A percentile compares a stretch with the other conserved stretches of the same genome.
These are phyloP conservation scores for Monosporascus sp. DNA, from an alignment of 2,329 filamentous ascomycete genomes.

Conservation along the genomic window DNA sequence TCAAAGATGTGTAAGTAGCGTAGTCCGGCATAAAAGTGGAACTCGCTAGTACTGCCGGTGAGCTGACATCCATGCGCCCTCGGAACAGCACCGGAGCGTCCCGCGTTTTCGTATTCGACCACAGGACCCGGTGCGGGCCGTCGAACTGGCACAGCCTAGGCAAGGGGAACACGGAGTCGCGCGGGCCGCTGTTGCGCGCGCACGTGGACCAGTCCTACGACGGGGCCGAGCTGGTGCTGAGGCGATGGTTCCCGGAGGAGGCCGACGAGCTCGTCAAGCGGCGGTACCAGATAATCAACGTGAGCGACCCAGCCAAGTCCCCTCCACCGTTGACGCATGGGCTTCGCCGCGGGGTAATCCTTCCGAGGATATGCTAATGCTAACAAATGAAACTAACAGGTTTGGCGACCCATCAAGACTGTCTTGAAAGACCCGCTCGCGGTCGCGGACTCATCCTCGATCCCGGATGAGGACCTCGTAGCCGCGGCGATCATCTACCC, in stretches of 20 bases:
- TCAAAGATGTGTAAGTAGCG: constrained; percentile 44
- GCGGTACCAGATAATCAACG: constrained; percentile 26
- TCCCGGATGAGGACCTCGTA: constrained; percentile 34
- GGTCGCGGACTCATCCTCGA: constrained; percentile 32
- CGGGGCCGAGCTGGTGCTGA: constrained; percentile 30
- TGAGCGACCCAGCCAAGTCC: constrained; percentile 6
- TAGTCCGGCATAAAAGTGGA: neutral
- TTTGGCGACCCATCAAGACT: constrained; percentile 43
- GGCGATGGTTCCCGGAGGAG: constrained; percentile 24
- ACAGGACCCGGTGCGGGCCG: constrained; percentile 57
- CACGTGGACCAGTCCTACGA: constrained; percentile 36
- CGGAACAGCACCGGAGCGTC: constrained; percentile 52
- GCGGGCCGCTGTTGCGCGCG: constrained; percentile 22
- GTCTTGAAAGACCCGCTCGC: constrained; percentile 38
- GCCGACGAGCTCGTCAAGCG: constrained; percentile 27
- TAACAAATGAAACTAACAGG: constrained; percentile 14
- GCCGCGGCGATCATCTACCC: constrained; percentile 31
- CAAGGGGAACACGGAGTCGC: constrained; percentile 47
- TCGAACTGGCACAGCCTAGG: constrained; percentile 61
- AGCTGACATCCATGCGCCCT: constrained; percentile 25
- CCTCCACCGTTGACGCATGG: no score
- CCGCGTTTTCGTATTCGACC: constrained; percentile 64
- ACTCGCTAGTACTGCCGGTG: no score
- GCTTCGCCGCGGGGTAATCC: no score
- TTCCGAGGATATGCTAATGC: neutral